Conservation (phyloP, 352 stramenopile genomes). For the Lagenidium giganteum region DNA sequence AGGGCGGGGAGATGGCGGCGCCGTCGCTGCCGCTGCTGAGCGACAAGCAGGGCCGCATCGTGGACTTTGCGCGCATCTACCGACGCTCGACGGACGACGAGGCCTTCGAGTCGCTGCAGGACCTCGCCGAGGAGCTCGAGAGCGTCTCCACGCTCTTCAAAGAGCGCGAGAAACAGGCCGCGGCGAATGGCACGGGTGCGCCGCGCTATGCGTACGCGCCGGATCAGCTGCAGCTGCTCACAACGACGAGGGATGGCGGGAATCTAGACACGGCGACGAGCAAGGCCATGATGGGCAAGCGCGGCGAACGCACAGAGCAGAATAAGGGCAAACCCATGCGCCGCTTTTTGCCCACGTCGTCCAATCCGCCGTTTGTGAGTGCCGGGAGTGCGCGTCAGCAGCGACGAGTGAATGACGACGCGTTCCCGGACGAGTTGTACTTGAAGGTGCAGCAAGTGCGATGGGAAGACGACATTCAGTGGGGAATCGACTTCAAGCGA, state of each 20-base stretch:
- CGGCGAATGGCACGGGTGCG: constrained; percentile 13
- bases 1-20: not conserved
- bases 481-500: constrained; percentile 52
- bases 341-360: constrained; percentile 55
- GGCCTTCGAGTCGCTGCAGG: constrained; percentile 36
- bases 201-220: constrained; percentile 29
- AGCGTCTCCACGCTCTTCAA: constrained; percentile 20
- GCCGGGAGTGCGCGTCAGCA: constrained; percentile 18
- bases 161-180: constrained; percentile 19
- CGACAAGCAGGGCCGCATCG: constrained; percentile 18
- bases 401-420: constrained; percentile 13
- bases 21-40: constrained; percentile 17
- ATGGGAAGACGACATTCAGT: constrained; percentile 82
- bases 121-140: constrained; percentile 56
- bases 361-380: constrained; percentile 51
- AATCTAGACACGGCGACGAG: constrained; percentile 26
- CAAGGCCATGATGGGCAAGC: constrained; percentile 30
- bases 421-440: constrained; percentile 55
- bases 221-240: constrained; percentile 61
- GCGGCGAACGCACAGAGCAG: constrained; percentile 6
- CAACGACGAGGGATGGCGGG: constrained; percentile 45
- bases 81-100: constrained; percentile 51
- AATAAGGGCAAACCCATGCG: constrained; percentile 69
- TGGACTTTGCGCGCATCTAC: constrained; percentile 70
- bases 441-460: constrained; percentile 75